Percentiles rank a stretch among this genome's conserved stretches.
These are phyloP conservation scores for Funneliformis caledonium DNA, from an alignment of 371 early-diverging fungal genomes.

Conservation along the genomic window DNA sequence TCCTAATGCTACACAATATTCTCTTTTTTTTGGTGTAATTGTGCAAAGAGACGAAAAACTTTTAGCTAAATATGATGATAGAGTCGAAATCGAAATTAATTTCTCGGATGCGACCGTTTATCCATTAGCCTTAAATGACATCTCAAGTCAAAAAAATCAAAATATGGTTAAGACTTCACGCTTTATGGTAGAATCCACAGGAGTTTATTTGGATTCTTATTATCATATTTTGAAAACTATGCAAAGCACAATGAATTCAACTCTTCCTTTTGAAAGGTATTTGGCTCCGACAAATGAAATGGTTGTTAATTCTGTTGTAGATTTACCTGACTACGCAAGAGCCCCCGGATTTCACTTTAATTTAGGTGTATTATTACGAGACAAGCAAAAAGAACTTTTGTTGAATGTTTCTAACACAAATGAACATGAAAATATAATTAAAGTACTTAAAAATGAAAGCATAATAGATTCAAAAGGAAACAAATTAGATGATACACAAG, in stretches of 20 bases:
- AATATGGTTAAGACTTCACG: background rate
- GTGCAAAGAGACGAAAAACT: constrained; percentile 42
- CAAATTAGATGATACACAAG: background rate
- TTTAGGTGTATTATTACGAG: constrained; percentile 41
- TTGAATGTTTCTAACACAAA: background rate
- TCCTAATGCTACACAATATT: background rate
- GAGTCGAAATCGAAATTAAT: constrained; percentile 44
- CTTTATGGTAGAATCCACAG: constrained; percentile 54
- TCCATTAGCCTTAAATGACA: constrained; percentile 38
- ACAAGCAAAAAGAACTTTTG: background rate
- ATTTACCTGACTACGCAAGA: constrained; percentile 45
- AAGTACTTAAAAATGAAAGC: background rate
- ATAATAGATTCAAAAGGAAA: too few species aligned
- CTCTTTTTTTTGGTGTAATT: constrained; percentile 47
- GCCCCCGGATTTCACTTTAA: constrained; percentile 49
- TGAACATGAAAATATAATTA: background rate
- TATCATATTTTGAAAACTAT: constrained; percentile 54
- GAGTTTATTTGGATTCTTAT: constrained; percentile 52
- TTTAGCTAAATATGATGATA: constrained; percentile 40
- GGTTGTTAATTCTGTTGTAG: background rate
- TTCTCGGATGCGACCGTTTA: constrained; percentile 43
- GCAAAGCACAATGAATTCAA: constrained; percentile 44
- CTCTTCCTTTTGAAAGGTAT: constrained; percentile 50
- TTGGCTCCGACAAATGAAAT: constrained; percentile 34
- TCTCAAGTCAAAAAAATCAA: background rate